Conservation (phyloP, 768 basidiomycete species). For the Kwoniella bestiolae region DNA sequence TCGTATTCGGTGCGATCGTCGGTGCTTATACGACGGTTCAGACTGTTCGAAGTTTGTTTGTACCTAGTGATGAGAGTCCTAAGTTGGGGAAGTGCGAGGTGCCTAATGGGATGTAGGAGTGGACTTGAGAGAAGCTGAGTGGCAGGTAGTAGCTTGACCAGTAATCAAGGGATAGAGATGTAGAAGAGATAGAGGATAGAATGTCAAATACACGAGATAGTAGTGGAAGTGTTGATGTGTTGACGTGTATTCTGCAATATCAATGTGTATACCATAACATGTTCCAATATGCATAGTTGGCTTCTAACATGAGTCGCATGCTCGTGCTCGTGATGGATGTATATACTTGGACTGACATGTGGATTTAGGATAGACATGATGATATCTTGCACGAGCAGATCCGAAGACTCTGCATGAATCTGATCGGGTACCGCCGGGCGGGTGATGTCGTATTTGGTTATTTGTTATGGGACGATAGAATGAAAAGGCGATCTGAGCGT, state of each 20-base stretch:
- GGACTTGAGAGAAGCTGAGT: not conserved
- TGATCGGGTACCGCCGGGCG: conserved; percentile 4
- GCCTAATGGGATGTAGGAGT: conserved; percentile 19
- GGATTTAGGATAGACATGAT: no score
- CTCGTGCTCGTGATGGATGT: no score
- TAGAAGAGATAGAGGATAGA: conserved; percentile 1
- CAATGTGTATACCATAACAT: not conserved
- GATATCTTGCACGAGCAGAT: not conserved
- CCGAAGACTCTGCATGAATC: not conserved
- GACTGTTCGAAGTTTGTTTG: conserved; percentile 75
- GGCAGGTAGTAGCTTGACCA: not conserved
- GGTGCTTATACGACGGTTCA: conserved; percentile 79
- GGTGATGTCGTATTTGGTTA: conserved; percentile 6
- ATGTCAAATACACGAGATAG: not conserved
- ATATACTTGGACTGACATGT: no score
- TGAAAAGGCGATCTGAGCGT: conserved; percentile 5
- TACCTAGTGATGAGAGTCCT: conserved; percentile 60
- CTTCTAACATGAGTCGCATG: not conserved
- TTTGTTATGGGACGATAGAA: conserved; percentile 1
- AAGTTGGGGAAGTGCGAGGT: conserved; percentile 56
- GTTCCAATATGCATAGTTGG: not conserved
- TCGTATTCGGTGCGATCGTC: conserved; percentile 73
- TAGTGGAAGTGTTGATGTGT: not conserved
- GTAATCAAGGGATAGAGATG: not conserved
- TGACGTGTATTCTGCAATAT: not conserved